Evolutionary conservation across 1,139 yeast genomes (phyloP), one percentile per base, ranked within the genome.

Genomic region (Yamadazyma mexicana): DNA sequence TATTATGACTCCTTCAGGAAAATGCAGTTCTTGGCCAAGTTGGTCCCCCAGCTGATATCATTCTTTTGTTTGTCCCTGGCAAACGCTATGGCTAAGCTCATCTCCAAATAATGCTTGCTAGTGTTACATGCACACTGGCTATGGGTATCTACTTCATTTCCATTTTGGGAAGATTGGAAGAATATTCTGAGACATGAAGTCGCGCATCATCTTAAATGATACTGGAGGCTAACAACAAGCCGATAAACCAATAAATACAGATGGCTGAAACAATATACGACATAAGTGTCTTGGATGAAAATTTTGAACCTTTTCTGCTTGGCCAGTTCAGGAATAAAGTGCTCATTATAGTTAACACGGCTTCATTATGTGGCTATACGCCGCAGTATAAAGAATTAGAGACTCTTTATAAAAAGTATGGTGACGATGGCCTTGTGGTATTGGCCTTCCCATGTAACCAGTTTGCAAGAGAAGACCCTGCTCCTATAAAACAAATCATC

Each of bases 401-500:
- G 49, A 18, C 34, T 3, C 49, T 72, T 17, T 62, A 68, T 40
- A 47, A 59, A 12, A 66, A 63, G 47, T 69, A 67, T 44, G 44
- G 51, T 6, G 43, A 46, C 4, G 47, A 51, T 9, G 73, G 70
- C 0, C 51, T 72, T 17, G 64, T 54, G 34, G 57, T 72, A 0
- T 38, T 72, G 31, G 77, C 66, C 3, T 69, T 70, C 47, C 77
- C 77, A 0, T 66, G 75, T 44, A 68, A 69, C 46, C 77, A 71
- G 45, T 72, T 72, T 45, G 92, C 87, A 33, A 76, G 75, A 49
- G 96, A 92, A 65, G 98, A 92, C 59, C 96, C 97, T 8, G 83
- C 83, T 8, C 59, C 78, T 7, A 82, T 79, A 35, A 76, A 72
- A 38, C 81, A 84, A 52, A 84, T 89, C 44, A 78, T 77, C 23